phyloP scores from a whole-genome alignment of 495 filamentous ascomycete species.

The Beverwykella pulmonaria region DNA sequence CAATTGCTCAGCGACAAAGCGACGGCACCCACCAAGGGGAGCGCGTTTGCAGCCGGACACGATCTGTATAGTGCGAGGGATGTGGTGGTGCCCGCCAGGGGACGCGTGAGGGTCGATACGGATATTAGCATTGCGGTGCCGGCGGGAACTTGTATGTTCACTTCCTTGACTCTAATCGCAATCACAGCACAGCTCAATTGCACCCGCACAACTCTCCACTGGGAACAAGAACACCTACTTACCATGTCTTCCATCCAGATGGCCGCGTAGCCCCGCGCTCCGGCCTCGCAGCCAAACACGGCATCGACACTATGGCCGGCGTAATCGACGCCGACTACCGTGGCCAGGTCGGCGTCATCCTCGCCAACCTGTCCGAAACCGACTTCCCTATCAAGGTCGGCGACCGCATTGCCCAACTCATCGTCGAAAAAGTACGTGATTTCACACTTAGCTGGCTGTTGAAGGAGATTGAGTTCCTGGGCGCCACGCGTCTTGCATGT shows the following conservation, averaged over 20 bases:
- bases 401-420: slow-evolving; percentile 88
- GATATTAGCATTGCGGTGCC: slow-evolving; percentile 88
- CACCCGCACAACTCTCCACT: too few relatives aligned
- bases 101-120: slow-evolving; percentile 85
- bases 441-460: not conserved
- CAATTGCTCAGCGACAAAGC: slow-evolving; percentile 80
- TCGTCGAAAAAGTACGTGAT: slow-evolving; percentile 64
- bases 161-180: not conserved
- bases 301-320: slow-evolving; percentile 91
- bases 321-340: slow-evolving; percentile 98
- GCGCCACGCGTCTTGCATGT: too few relatives aligned
- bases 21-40: slow-evolving; percentile 80
- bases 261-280: slow-evolving; percentile 90
- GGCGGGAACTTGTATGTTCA: slow-evolving; percentile 74
- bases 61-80: slow-evolving; percentile 79
- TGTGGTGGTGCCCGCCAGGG: slow-evolving; percentile 75
- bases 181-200: too few relatives aligned
- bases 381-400: slow-evolving; percentile 84
- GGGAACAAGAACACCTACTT: too few relatives aligned
- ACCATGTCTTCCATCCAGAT: slow-evolving; percentile 66
- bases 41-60: slow-evolving; percentile 87
- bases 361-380: slow-evolving; percentile 85
- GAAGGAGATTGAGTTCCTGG: too few relatives aligned
- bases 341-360: slow-evolving; percentile 86
- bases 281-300: slow-evolving; percentile 88